A percentile compares a stretch with the other conserved stretches of the same genome.
These are phyloP conservation scores for Closterium sp. DNA, from an alignment of 139 green algal genomes.

Conservation along the genomic window DNA sequence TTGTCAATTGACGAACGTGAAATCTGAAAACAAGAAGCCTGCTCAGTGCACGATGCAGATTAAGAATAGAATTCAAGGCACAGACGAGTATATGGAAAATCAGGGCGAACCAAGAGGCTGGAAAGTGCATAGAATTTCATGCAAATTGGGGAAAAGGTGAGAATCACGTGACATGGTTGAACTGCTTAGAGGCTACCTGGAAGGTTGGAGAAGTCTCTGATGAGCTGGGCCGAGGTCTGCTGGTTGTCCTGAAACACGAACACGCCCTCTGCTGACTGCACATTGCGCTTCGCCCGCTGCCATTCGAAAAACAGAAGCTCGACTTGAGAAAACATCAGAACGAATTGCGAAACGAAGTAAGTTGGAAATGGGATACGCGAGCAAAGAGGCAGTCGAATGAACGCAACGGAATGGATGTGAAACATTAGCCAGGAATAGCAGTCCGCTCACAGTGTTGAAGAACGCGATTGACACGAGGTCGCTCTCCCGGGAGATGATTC, in stretches of 20 bases:
- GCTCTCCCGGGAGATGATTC: conserved; percentile 28
- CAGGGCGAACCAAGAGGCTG: no score
- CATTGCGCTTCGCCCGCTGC: conserved; percentile 45
- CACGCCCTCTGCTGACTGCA: conserved; percentile 36
- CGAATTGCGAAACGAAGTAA: not conserved
- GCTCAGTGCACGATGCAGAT: no score
- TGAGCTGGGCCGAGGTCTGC: conserved; percentile 27
- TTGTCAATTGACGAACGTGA: no score
- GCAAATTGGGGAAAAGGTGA: no score
- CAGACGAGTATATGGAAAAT: no score
- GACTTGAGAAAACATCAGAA: not conserved
- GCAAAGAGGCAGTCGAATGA: not conserved
- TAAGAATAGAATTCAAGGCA: no score
- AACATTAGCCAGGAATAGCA: not conserved
- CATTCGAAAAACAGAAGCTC: not conserved
- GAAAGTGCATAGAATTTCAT: no score
- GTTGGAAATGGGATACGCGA: not conserved
- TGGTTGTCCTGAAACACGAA: conserved; percentile 30
- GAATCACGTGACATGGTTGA: no score
- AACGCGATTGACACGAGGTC: conserved; percentile 24
- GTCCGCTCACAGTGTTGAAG: not conserved
- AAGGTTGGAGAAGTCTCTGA: conserved; percentile 22
- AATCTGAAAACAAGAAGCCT: no score
- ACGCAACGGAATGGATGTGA: not conserved
- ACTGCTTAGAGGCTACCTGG: conserved; percentile 27